These are phyloP conservation scores for Neopestalotiopsis sp. DNA, from an alignment of 2,329 filamentous ascomycete genomes.

Conservation along the genomic window DNA sequence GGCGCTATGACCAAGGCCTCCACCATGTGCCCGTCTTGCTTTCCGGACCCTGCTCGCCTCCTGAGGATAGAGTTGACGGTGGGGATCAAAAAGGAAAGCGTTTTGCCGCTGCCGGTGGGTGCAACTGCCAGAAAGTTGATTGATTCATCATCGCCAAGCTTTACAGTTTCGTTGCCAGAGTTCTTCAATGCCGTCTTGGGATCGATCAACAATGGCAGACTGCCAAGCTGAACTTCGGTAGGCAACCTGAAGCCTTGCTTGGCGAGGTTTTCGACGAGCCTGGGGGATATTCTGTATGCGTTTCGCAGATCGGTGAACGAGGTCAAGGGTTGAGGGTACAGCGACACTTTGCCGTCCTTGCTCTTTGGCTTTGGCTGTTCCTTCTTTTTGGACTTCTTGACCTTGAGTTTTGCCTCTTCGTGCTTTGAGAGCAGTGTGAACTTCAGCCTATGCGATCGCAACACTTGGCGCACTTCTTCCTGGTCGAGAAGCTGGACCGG, in stretches of 20 bases:
- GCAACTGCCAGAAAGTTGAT: constrained; percentile 87
- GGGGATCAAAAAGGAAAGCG: constrained; percentile 88
- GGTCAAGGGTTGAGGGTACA: constrained; percentile 81
- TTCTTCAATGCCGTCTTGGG: constrained; percentile 54
- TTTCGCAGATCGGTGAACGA: constrained; percentile 76
- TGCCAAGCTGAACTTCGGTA: constrained; percentile 92
- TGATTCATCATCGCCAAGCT: constrained; percentile 33
- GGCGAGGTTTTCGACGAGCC: constrained; percentile 78
- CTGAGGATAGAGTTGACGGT: constrained; percentile 78
- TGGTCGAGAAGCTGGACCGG: constrained; percentile 59
- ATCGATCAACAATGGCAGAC: constrained; percentile 77
- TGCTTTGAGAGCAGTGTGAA: constrained; percentile 73
- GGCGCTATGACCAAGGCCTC: constrained; percentile 77
- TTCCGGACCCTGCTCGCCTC: constrained; percentile 51
- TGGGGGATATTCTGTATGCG: constrained; percentile 74
- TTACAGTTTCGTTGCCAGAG: constrained; percentile 40
- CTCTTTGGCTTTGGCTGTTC: constrained; percentile 50
- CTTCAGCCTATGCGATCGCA: constrained; percentile 85
- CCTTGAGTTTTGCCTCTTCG: constrained; percentile 45
- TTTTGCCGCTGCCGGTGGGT: constrained; percentile 96
- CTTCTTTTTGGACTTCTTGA: constrained; percentile 64
- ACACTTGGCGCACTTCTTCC: constrained; percentile 74
- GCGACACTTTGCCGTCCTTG: constrained; percentile 61
- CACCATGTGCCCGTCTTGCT: constrained; percentile 55
- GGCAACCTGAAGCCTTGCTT: constrained; percentile 87